phyloP scores from a whole-genome alignment of 345 rosid species.

The Gossypioides kirkii region DNA sequence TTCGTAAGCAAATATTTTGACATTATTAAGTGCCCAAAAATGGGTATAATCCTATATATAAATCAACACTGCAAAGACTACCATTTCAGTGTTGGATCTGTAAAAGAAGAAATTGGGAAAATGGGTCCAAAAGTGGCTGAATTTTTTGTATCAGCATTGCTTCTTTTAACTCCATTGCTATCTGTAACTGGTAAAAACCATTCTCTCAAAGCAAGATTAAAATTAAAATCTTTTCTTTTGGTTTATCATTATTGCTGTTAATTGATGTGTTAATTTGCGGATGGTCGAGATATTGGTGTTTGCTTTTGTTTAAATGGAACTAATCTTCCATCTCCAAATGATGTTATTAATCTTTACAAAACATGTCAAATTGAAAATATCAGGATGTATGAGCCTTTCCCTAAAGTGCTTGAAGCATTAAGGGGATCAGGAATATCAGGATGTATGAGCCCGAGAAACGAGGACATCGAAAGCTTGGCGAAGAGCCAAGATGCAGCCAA shows the following conservation, averaged over 20 bases:
- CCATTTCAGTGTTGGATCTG: not conserved
- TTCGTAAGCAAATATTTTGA: not conserved
- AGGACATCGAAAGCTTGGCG: conserved; percentile 25
- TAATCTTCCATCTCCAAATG: conserved; percentile 35
- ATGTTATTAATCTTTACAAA: conserved; percentile 31
- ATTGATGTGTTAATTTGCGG: conserved; percentile 6
- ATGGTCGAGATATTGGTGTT: conserved; percentile 17
- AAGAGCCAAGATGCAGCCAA: conserved; percentile 18
- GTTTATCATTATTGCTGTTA: not conserved
- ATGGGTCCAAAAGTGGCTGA: not conserved
- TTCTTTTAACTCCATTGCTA: not conserved
- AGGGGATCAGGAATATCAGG: conserved; percentile 15
- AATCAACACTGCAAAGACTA: not conserved
- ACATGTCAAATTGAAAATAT: conserved; percentile 14
- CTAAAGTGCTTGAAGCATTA: conserved; percentile 26
- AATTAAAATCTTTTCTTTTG: not conserved
- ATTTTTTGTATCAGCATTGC: not conserved
- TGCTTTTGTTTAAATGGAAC: conserved; percentile 36
- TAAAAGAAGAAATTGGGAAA: not conserved
- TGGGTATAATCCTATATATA: not conserved
- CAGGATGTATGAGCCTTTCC: conserved; percentile 35
- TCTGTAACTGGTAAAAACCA: not conserved
- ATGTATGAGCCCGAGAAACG: conserved; percentile 31
- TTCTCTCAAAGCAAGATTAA: not conserved
- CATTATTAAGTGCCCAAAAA: not conserved